Percentiles rank a stretch among this genome's conserved stretches.
Evolutionary conservation across 768 basidiomycete species (phyloP).

Genomic region (Suillus plorans): DNA sequence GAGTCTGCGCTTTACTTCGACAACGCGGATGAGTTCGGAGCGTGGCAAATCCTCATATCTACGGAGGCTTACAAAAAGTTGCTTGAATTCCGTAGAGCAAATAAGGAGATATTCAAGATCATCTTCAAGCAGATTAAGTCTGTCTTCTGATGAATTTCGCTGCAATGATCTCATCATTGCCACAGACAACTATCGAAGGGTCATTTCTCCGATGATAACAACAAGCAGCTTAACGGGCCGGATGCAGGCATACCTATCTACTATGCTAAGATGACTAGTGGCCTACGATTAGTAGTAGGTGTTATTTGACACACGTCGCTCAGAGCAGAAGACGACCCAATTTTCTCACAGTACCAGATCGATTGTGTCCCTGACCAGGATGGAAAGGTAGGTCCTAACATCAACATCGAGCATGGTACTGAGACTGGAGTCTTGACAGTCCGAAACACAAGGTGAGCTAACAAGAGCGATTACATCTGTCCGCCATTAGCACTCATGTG

Average conservation of each 20-base stretch:
- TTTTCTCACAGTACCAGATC: conserved; percentile 42
- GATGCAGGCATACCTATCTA: conserved; percentile 55
- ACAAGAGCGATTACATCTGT: not conserved
- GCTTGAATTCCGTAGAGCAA: conserved; percentile 44
- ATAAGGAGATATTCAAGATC: conserved; percentile 48
- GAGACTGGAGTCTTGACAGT: conserved; percentile 21
- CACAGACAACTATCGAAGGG: conserved; percentile 67
- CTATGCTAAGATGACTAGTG: conserved; percentile 65
- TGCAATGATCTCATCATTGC: not conserved
- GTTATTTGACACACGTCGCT: not conserved
- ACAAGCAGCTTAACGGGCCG: conserved; percentile 51
- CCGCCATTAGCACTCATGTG: not conserved
- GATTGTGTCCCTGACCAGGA: conserved; percentile 44
- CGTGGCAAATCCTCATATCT: conserved; percentile 61
- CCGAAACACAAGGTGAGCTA: conserved; percentile 37
- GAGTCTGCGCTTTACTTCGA: conserved; percentile 60
- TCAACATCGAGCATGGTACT: not conserved
- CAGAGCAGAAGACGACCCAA: not conserved
- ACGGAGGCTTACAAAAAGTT: conserved; percentile 49
- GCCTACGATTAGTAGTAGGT: conserved; percentile 50
- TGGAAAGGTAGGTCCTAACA: conserved; percentile 23
- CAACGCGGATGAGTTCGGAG: conserved; percentile 57
- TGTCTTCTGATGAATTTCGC: conserved; percentile 12
- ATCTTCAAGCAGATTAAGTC: conserved; percentile 71
- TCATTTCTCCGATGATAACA: conserved; percentile 67